Conservation (phyloP, 257 asterid species). For the Capsicum pubescens region DNA sequence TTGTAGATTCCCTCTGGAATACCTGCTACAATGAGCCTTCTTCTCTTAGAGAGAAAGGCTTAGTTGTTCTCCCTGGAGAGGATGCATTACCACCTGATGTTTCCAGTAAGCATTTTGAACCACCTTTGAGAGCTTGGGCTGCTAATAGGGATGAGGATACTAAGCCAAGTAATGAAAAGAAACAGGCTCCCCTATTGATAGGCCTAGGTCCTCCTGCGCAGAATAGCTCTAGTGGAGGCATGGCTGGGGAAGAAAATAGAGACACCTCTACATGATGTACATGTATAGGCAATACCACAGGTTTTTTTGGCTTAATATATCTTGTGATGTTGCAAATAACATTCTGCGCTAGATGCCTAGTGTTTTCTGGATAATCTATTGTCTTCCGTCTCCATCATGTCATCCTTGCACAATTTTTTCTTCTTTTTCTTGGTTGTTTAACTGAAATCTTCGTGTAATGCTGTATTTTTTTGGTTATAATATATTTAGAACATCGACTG, state of each 20-base stretch:
- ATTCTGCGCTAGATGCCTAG: neutral
- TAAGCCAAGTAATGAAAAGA: constrained; percentile 47
- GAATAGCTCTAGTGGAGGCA: constrained; percentile 16
- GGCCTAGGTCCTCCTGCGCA: constrained; percentile 51
- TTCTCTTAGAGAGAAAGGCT: constrained; percentile 75
- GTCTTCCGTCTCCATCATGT: neutral
- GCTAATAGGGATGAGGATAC: constrained; percentile 53
- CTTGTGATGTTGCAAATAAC: neutral
- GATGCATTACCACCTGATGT: constrained; percentile 88
- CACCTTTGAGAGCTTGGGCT: constrained; percentile 85
- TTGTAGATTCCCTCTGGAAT: constrained; percentile 85
- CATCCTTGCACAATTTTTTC: neutral
- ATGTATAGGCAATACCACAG: neutral
- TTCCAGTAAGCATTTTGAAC: constrained; percentile 75
- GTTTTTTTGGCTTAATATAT: neutral
- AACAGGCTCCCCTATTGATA: constrained; percentile 60
- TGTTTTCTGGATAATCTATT: neutral
- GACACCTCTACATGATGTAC: constrained; percentile 29
- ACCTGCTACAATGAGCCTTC: constrained; percentile 66
- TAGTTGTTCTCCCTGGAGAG: constrained; percentile 75
- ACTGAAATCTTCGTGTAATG: neutral
- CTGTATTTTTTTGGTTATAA: neutral
- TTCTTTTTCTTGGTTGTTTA: neutral
- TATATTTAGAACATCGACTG: neutral
- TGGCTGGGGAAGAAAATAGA: constrained; percentile 19